Evolutionary conservation across 2,329 filamentous ascomycete genomes (phyloP).

Genomic region (Fusarium nanum): DNA sequence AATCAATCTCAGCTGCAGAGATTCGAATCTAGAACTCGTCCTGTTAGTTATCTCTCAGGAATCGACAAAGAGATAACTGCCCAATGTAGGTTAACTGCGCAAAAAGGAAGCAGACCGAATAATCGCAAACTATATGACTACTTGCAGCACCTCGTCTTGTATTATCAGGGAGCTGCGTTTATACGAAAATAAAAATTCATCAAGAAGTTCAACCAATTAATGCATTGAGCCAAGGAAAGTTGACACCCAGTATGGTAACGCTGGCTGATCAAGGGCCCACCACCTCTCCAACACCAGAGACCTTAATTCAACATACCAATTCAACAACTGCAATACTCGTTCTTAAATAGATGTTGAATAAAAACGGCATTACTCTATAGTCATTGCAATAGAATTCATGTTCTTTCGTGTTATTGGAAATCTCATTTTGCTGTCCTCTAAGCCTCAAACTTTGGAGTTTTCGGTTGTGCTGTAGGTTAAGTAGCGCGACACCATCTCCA

Average conservation of each 20-base stretch:
- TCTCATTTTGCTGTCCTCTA: too few species aligned
- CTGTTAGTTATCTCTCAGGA: not conserved
- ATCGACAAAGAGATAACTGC: not conserved
- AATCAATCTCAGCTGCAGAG: not conserved
- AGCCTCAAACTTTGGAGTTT: not conserved
- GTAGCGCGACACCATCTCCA: not conserved
- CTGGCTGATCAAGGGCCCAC: not conserved
- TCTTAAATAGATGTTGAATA: too few species aligned
- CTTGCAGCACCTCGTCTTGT: not conserved
- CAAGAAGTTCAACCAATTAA: not conserved
- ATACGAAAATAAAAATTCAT: not conserved
- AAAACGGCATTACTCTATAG: rapidly evolving
- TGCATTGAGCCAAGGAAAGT: not conserved
- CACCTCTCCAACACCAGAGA: not conserved
- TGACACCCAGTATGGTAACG: not conserved
- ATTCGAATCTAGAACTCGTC: not conserved
- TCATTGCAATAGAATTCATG: rapidly evolving
- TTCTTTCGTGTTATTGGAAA: rapidly evolving
- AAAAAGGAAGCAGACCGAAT: not conserved
- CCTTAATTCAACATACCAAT: not conserved
- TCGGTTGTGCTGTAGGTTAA: not conserved
- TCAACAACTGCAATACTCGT: not conserved
- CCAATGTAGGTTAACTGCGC: not conserved
- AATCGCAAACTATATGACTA: not conserved
- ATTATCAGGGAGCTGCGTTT: not conserved